These are phyloP conservation scores for Backusella liffmaniae DNA, from an alignment of 192 early-diverging fungal genomes.

Conservation along the genomic window DNA sequence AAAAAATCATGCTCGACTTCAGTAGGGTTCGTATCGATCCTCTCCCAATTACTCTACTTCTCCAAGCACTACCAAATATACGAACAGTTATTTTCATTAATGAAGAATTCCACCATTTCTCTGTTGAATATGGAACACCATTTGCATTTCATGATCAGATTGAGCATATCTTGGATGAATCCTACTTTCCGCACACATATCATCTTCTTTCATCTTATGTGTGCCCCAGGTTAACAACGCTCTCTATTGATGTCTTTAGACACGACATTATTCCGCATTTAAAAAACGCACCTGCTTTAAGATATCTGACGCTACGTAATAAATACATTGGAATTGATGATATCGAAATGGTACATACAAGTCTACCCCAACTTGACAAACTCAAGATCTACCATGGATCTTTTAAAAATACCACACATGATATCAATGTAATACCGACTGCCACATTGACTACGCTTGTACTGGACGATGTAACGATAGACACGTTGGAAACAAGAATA, in stretches of 20 bases:
- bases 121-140: neutral
- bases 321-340: neutral
- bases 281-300: neutral
- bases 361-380: neutral
- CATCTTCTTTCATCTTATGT: neutral
- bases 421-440: neutral
- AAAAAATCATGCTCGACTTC: neutral
- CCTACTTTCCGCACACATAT: neutral
- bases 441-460: neutral
- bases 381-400: too few species aligned
- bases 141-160: neutral
- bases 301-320: neutral
- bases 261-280: neutral
- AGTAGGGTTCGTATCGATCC: too few species aligned
- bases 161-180: neutral
- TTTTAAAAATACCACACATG: neutral
- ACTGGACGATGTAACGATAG: neutral
- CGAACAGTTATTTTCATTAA: too few species aligned
- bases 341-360: neutral
- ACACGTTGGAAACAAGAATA: neutral
- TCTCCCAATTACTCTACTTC: too few species aligned
- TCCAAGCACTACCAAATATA: too few species aligned
- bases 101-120: too few species aligned
- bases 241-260: neutral
- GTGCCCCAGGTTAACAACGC: neutral